Conservation (phyloP, 1,284 basidiomycete genomes). For the Trichosporon sp. region DNA sequence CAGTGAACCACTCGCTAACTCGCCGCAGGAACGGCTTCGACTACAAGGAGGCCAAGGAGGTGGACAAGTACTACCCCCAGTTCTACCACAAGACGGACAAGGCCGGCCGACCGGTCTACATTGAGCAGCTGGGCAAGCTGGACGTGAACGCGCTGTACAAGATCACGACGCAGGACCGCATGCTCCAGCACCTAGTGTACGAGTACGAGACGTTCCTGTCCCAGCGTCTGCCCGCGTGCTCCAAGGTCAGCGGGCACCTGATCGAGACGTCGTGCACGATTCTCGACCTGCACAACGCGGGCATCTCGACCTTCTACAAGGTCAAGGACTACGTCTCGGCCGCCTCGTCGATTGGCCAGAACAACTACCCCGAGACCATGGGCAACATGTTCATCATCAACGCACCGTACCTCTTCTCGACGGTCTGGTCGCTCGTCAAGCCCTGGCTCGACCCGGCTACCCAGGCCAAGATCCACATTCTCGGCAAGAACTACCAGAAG, state of each 20-base stretch:
- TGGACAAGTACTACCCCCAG: slow-evolving; percentile 91
- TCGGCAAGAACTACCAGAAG: slow-evolving; percentile 60
- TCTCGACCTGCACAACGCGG: slow-evolving; percentile 82
- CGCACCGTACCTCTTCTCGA: slow-evolving; percentile 84
- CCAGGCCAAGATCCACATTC: slow-evolving; percentile 82
- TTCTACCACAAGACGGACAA: slow-evolving; percentile 96
- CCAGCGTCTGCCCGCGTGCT: slow-evolving; percentile 76
- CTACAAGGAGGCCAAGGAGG: slow-evolving; percentile 75
- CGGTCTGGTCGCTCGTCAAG: slow-evolving; percentile 86
- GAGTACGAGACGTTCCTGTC: slow-evolving; percentile 90
- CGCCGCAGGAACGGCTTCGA: slow-evolving; percentile 70
- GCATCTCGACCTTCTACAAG: slow-evolving; percentile 76
- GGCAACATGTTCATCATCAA: slow-evolving; percentile 95
- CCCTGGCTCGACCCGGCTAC: slow-evolving; percentile 94
- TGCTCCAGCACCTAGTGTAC: slow-evolving; percentile 78
- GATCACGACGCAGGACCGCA: slow-evolving; percentile 79
- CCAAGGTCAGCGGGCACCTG: slow-evolving; percentile 63
- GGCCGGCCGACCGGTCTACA: slow-evolving; percentile 92
- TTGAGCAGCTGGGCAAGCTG: slow-evolving; percentile 86
- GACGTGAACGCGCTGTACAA: slow-evolving; percentile 77
- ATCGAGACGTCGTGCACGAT: slow-evolving; percentile 99
- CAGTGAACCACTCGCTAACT: too few relatives aligned
- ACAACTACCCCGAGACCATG: slow-evolving; percentile 90
- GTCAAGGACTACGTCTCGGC: slow-evolving; percentile 87
- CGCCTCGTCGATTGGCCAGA: slow-evolving; percentile 77